Base-by-base conservation (phyloP, 306 rosid genomes). In the Sphenostylis stenocarpa region DNA sequence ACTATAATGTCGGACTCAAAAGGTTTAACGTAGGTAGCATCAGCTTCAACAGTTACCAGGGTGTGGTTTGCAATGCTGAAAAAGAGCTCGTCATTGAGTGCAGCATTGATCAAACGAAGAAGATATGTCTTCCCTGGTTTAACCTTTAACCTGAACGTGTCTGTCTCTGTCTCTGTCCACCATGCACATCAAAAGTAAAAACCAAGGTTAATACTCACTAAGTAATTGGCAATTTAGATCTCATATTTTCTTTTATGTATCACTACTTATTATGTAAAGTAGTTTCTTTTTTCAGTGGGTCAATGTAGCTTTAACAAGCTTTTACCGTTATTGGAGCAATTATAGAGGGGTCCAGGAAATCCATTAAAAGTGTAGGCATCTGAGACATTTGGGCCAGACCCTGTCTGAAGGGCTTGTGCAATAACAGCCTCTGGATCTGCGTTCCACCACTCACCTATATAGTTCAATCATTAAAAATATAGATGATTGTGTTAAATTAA, bases 401-500 rank as follows among this genome's bases (percentile, higher is more conserved):
- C 91, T 0, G 88, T 87, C 45, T 84, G 93, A 73, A 90, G 90
- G 34, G 97, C 82, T 77, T 90, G 89, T 41, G 73, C 70, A 29
- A 91, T 88, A 6, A 91, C 93, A 67, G 81, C 86, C 51, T 90
- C 91, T 0, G 97, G 57, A 65, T 91, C 85, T 11, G 60, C 84
- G 29, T 87, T 92, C 97, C 97, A 92, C 96, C 96, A 88, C 86
- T 90, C 97, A 55, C 93, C 97, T 85, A 13, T 85, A 13, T 15
- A 26, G 13, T 43, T 26, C 71, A 49, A 63, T 43, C 20, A 29
- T 28, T 45, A 69, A 41, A 47, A 49, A 29, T 57, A 49, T 4
- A 48, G 3, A 20, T 33, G 41, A 19, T 44, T 5, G 3, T 62
- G 68, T 62, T 7, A 8, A 33, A 26, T 53, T 10, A 24, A 62